Conservation (phyloP, 2,329 filamentous ascomycete genomes). For the Beauveria sp. region DNA sequence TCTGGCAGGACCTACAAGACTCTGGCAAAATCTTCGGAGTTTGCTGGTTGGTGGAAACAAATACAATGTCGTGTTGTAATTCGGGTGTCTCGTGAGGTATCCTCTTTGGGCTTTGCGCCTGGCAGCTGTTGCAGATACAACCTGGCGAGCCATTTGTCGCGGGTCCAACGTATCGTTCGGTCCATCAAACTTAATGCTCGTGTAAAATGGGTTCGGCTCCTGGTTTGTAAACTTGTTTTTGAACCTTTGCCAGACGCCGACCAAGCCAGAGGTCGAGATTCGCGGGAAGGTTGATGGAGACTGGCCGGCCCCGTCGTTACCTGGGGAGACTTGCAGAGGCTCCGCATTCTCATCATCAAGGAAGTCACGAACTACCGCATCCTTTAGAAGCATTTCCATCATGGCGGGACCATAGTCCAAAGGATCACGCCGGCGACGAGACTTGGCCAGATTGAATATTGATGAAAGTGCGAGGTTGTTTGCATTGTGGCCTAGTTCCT, state of each 20-base stretch:
- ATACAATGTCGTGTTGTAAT: slow-evolving; percentile 87
- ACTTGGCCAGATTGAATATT: slow-evolving; percentile 57
- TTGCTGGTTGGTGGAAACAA: slow-evolving; percentile 74
- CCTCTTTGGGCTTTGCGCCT: slow-evolving; percentile 85
- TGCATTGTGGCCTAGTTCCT: slow-evolving; percentile 67
- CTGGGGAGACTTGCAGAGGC: slow-evolving; percentile 21
- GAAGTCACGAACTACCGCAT: slow-evolving; percentile 91
- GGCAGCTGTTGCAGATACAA: slow-evolving; percentile 73
- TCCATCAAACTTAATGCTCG: slow-evolving; percentile 60
- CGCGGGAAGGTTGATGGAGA: neutral
- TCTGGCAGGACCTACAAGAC: slow-evolving; percentile 82
- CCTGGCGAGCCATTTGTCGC: slow-evolving; percentile 81
- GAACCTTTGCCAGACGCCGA: slow-evolving; percentile 54
- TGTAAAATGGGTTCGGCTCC: slow-evolving; percentile 94
- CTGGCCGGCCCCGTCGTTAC: slow-evolving; percentile 11
- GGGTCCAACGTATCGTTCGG: slow-evolving; percentile 76
- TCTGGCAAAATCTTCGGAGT: slow-evolving; percentile 76
- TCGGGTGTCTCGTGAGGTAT: slow-evolving; percentile 78
- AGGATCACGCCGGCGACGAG: slow-evolving; percentile 63
- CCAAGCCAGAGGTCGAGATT: slow-evolving; percentile 32
- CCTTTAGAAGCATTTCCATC: slow-evolving; percentile 93
- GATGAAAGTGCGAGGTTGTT: slow-evolving; percentile 70
- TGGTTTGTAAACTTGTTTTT: slow-evolving; percentile 48
- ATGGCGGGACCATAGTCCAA: slow-evolving; percentile 87
- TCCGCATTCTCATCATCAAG: slow-evolving; percentile 58